These are phyloP conservation scores for Trichophyton simii DNA, from an alignment of 2,329 filamentous ascomycete species.

Conservation along the genomic window DNA sequence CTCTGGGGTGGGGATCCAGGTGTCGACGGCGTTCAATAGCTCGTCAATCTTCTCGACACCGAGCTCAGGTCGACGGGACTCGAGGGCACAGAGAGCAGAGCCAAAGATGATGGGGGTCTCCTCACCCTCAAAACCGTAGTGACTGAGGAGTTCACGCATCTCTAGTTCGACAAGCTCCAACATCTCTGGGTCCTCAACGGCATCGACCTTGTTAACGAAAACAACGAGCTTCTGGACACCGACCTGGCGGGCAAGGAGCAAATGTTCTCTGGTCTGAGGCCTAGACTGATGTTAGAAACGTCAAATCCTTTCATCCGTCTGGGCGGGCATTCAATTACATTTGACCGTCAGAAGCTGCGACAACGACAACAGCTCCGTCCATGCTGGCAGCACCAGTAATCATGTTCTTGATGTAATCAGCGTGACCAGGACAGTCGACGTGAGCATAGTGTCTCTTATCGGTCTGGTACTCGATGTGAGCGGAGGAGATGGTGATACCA, in stretches of 20 bases:
- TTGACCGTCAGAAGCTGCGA: constrained; percentile 95
- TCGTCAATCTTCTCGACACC: constrained; percentile 80
- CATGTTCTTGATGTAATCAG: constrained; percentile 99
- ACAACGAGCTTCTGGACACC: constrained; percentile 97
- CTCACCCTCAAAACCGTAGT: constrained; percentile 95
- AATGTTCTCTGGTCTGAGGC: constrained; percentile 95
- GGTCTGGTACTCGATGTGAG: constrained; percentile 97
- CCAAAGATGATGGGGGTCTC: constrained; percentile 96
- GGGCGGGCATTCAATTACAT: constrained; percentile 46
- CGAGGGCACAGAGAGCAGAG: constrained; percentile 87
- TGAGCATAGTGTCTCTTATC: constrained; percentile 94
- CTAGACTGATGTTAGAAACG: constrained; percentile 25
- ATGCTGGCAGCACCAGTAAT: constrained; percentile 99
- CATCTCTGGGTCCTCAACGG: constrained; percentile 96
- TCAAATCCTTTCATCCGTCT: not conserved
- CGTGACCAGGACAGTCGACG: constrained; percentile 99
- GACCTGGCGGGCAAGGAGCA: constrained; percentile 94
- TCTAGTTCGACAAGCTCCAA: constrained; percentile 99
- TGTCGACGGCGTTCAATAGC: constrained; percentile 77
- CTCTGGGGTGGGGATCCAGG: constrained; percentile 90
- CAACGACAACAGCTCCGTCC: constrained; percentile 97
- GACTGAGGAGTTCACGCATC: constrained; percentile 90
- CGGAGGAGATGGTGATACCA: constrained; percentile 98
- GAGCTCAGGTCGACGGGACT: constrained; percentile 76
- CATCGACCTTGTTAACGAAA: constrained; percentile 99